These are phyloP conservation scores for Pleurotus tuber-regium DNA, from an alignment of 768 basidiomycete species.

Conservation along the genomic window DNA sequence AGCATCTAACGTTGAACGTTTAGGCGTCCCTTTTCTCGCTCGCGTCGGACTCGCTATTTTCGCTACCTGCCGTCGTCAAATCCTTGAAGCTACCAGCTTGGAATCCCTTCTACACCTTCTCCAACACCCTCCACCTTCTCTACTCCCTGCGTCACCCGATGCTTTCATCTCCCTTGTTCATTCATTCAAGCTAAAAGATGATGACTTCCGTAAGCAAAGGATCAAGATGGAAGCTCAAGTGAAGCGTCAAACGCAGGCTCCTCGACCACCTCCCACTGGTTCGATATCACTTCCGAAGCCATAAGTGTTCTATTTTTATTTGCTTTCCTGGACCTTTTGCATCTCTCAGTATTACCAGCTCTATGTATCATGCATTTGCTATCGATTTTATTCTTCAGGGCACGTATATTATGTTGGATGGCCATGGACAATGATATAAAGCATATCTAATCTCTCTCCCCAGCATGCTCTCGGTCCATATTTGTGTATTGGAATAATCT, in stretches of 20 bases:
- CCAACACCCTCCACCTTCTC: slow-evolving; percentile 44
- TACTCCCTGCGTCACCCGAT: slow-evolving; percentile 59
- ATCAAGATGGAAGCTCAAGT: slow-evolving; percentile 73
- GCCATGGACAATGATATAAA: too few species aligned
- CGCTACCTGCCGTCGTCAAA: slow-evolving; percentile 52
- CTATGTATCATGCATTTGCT: too few species aligned
- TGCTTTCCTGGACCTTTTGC: too few species aligned
- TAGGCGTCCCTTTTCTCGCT: slow-evolving; percentile 71
- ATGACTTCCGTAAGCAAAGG: slow-evolving; percentile 74
- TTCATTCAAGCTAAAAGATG: slow-evolving; percentile 74
- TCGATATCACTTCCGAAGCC: neutral
- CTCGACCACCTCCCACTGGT: slow-evolving; percentile 25
- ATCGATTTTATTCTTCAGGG: too few species aligned
- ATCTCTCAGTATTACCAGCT: too few species aligned
- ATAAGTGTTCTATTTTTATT: too few species aligned
- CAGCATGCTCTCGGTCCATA: too few species aligned
- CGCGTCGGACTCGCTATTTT: slow-evolving; percentile 72
- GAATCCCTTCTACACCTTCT: slow-evolving; percentile 49
- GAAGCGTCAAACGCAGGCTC: slow-evolving; percentile 53
- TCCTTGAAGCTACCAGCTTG: slow-evolving; percentile 51
- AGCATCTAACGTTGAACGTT: neutral
- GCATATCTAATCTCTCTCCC: too few species aligned
- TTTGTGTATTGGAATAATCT: too few species aligned
- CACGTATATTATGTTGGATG: too few species aligned
- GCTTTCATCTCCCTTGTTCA: slow-evolving; percentile 58